Evolutionary conservation across 192 early-diverging fungal species (phyloP).

Genomic region (Backusella westeae): DNA sequence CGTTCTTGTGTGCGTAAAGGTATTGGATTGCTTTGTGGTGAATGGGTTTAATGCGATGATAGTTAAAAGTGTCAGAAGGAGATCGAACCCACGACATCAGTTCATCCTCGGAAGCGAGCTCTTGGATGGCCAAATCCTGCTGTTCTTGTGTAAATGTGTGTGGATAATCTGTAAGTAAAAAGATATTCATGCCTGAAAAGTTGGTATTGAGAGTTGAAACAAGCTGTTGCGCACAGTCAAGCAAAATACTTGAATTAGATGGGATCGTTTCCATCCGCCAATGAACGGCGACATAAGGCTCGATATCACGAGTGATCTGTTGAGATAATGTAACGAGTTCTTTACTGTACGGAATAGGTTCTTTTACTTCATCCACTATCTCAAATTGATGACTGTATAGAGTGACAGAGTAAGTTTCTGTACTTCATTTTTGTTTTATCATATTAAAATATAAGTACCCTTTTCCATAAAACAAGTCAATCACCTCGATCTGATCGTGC

Average conservation of each 20-base stretch:
- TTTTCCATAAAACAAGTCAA: slow-evolving; percentile 32
- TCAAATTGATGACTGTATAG: slow-evolving; percentile 25
- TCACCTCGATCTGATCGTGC: slow-evolving; percentile 22
- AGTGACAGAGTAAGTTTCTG: too few species aligned
- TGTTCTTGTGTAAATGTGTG: slow-evolving; percentile 14
- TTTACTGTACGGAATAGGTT: slow-evolving; percentile 24
- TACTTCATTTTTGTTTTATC: background rate
- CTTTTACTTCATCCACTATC: background rate
- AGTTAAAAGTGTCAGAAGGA: slow-evolving; percentile 18
- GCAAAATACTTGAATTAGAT: slow-evolving; percentile 1
- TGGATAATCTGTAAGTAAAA: slow-evolving; percentile 40
- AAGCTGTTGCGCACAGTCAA: slow-evolving; percentile 22
- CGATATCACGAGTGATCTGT: background rate
- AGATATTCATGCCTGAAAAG: slow-evolving; percentile 16
- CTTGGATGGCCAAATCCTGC: background rate
- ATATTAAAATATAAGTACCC: slow-evolving; percentile 16
- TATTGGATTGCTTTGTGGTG: slow-evolving; percentile 35
- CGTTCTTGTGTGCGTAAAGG: slow-evolving; percentile 24
- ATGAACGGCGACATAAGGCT: slow-evolving; percentile 34
- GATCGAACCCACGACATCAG: slow-evolving; percentile 8
- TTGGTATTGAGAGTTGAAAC: background rate
- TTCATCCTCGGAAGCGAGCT: background rate
- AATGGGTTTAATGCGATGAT: background rate
- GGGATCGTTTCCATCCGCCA: slow-evolving; percentile 32
- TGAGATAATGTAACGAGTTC: slow-evolving; percentile 10